phyloP scores from a whole-genome alignment of 345 rosid genomes.

The Moringa oleifera region DNA sequence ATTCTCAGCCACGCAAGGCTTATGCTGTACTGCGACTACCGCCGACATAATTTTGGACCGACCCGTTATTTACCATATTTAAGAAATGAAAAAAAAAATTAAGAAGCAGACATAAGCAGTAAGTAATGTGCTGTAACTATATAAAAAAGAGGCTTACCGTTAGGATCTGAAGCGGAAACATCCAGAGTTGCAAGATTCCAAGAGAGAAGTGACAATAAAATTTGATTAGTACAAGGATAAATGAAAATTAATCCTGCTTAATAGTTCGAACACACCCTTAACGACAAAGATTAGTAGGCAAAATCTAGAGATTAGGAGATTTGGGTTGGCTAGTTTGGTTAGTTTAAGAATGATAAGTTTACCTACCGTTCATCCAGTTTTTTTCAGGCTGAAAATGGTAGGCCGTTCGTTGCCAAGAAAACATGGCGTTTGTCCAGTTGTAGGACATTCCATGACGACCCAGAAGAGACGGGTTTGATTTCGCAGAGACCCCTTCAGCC shows the following conservation, averaged over 20 bases:
- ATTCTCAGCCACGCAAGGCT: too few relatives aligned
- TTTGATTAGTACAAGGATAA: neutral
- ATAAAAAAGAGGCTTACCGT: conserved; percentile 45
- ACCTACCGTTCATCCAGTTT: conserved; percentile 98
- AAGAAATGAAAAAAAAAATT: too few relatives aligned
- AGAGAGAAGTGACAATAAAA: conserved; percentile 11
- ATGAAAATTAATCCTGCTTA: neutral
- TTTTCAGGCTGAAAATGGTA: conserved; percentile 80
- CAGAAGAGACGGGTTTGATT: conserved; percentile 42
- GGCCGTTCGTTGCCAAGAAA: conserved; percentile 85
- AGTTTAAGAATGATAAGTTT: too few relatives aligned
- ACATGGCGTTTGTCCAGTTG: conserved; percentile 82
- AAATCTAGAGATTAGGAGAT: too few relatives aligned
- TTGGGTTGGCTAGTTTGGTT: too few relatives aligned
- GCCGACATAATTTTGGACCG: too few relatives aligned
- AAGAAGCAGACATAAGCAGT: too few relatives aligned
- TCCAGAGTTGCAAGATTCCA: conserved; percentile 17
- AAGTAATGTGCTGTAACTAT: too few relatives aligned
- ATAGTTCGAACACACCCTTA: too few relatives aligned
- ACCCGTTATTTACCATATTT: too few relatives aligned
- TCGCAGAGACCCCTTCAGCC: conserved; percentile 57
- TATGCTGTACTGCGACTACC: too few relatives aligned
- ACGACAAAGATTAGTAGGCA: too few relatives aligned
- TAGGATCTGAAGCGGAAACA: conserved; percentile 65
- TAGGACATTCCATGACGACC: conserved; percentile 15